Evolutionary conservation across 169 alveolate genomes (phyloP), one percentile per base, ranked within the genome.

Genomic region (Theileria orientalis): DNA sequence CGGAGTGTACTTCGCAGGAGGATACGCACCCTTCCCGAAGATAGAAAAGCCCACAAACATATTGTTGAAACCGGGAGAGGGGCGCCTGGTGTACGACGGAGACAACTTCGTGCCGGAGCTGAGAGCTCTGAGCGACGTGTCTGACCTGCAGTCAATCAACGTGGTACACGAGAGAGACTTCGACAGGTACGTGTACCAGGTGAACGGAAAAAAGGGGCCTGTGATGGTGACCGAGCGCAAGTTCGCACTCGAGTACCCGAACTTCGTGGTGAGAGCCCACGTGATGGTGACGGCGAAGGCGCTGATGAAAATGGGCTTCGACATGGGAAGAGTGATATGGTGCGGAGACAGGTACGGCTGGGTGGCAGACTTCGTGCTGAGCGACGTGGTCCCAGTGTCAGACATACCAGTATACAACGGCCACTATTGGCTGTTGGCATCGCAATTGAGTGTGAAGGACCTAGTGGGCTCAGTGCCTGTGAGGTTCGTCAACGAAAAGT

Each of bases 341-440:
- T 82, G 89, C 27, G 89, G 89, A n/a, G 64, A 82, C 63, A 74
- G 69, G 47, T 76, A 82, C 57, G 89, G 89, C 21, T 82, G 89
- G 89, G 85, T 82, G 21, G 89, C 84, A 8, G 89, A 82, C 37
- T 82, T 82, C 33, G 84, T 68, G 0, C 71, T 82, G 1, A 56
- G 56, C 41, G 71, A 73, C 29, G 69, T 82, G 19, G 69, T 82
- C 14, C 79, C 74, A 14, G 60, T 27, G 60, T 62, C 74, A 11
- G 85, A 82, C 51, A 49, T 82, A 3, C 89, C 89, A 11, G 82
- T 82, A 11, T 82, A 61, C 74, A 82, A 82, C 52, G 89, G 89
- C 61, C 6, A n/a, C 27, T 73, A 73, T 64, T 82, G 89, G 89
- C 62, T 82, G 30, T 52, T 82, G 59, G 73, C 84, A 44, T 70